phyloP scores from a whole-genome alignment of 768 basidiomycete species.

The Tylopilus sp. region DNA sequence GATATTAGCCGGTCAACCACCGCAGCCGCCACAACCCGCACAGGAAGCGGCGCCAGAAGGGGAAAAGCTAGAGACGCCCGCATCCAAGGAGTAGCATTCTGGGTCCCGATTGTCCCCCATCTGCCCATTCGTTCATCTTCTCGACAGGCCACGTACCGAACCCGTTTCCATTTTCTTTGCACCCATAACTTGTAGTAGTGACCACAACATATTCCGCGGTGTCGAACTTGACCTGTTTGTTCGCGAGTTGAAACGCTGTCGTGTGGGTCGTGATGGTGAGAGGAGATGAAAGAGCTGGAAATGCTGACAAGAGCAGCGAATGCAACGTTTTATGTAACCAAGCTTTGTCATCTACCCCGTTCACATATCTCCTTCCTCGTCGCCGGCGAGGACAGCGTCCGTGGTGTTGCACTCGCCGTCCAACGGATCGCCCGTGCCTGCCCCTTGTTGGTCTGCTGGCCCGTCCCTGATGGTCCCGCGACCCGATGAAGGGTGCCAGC shows the following conservation, averaged over 20 bases:
- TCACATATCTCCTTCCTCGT: not conserved
- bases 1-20: constrained; percentile 21
- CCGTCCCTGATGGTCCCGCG: too few relatives aligned
- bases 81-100: constrained; percentile 21
- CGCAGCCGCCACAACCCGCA: constrained; percentile 17
- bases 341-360: constrained; percentile 31
- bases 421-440: too few relatives aligned
- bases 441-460: too few relatives aligned
- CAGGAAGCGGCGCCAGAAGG: constrained; percentile 26
- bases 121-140: constrained; percentile 4
- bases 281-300: constrained; percentile 31
- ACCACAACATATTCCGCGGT: not conserved
- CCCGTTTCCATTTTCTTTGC: not conserved
- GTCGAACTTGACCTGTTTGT: not conserved
- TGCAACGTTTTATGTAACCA: constrained; percentile 35
- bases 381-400: not conserved
- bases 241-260: not conserved
- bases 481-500: too few relatives aligned
- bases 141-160: constrained; percentile 15
- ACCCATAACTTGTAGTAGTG: constrained; percentile 14
- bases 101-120: not conserved
- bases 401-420: too few relatives aligned
- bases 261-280: constrained; percentile 28
- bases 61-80: constrained; percentile 26
- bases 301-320: constrained; percentile 33